phyloP scores from a whole-genome alignment of 2,329 filamentous ascomycete genomes.

The Cladobotryum mycophilum region DNA sequence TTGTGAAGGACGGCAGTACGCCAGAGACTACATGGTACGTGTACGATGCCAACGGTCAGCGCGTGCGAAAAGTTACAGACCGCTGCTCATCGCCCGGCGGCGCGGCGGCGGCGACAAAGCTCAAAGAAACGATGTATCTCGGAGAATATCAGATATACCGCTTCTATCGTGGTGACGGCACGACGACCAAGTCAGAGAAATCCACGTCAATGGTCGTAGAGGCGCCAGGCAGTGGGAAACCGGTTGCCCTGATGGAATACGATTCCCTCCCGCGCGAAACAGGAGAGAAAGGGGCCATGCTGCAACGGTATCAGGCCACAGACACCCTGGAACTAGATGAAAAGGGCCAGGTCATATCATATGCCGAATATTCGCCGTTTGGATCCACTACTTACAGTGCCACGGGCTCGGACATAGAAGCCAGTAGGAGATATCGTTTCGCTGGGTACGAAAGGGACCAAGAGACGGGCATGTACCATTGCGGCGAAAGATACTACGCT shows the following conservation, averaged over 20 bases:
- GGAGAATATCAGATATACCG: too few species aligned
- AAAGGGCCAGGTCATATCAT: conserved; percentile 19
- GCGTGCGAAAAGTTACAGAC: conserved; percentile 21
- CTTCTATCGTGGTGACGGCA: too few species aligned
- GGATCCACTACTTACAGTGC: too few species aligned
- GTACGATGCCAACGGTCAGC: conserved; percentile 16
- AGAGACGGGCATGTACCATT: conserved; percentile 21
- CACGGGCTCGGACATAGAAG: conserved; percentile 12
- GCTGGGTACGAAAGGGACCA: conserved; percentile 16
- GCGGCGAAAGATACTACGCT: conserved; percentile 21
- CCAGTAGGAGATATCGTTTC: conserved; percentile 21
- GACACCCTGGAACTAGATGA: conserved; percentile 20
- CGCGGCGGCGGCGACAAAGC: too few species aligned
- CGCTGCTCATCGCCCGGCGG: too few species aligned
- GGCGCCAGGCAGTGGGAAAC: too few species aligned
- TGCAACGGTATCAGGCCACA: not conserved
- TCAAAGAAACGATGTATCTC: conserved; percentile 13
- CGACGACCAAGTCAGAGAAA: too few species aligned
- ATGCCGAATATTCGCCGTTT: conserved; percentile 26
- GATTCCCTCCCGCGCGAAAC: not conserved
- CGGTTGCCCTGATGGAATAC: too few species aligned
- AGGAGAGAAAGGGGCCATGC: not conserved
- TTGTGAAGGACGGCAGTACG: too few species aligned
- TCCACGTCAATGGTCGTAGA: too few species aligned
- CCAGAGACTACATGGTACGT: conserved; percentile 21